A percentile compares a stretch with the other conserved stretches of the same genome.
Evolutionary conservation across 2,329 filamentous ascomycete genomes (phyloP).

Genomic region (Aspergillus flavus): DNA sequence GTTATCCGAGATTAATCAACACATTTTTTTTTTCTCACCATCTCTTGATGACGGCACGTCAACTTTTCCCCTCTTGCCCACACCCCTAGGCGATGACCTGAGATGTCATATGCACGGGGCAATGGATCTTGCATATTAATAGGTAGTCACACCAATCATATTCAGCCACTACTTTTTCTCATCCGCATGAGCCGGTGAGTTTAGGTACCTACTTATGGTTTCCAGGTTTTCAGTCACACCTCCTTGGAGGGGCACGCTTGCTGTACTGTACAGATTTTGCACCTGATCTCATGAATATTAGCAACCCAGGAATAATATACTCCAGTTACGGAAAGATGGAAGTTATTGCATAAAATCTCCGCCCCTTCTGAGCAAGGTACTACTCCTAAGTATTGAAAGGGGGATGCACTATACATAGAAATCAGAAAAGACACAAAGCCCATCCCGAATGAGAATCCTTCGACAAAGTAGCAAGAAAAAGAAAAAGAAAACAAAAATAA

Average conservation of each 20-base stretch:
- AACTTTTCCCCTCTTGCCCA: slow-evolving; percentile 10
- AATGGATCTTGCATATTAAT: slow-evolving; percentile 26
- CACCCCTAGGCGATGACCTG: slow-evolving; percentile 19
- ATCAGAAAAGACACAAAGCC: background rate
- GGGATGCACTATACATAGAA: background rate
- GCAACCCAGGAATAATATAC: background rate
- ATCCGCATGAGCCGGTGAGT: slow-evolving; percentile 10
- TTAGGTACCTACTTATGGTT: slow-evolving; percentile 3
- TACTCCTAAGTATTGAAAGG: background rate
- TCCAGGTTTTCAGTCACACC: background rate
- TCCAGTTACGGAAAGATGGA: background rate
- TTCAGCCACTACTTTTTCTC: slow-evolving; percentile 12
- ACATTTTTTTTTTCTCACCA: background rate
- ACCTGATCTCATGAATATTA: background rate
- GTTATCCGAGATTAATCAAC: background rate
- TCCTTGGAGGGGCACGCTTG: background rate
- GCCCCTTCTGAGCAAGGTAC: slow-evolving; percentile 3
- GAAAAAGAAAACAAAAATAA: background rate
- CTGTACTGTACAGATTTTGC: background rate
- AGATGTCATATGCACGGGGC: slow-evolving; percentile 39
- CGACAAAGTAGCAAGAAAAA: background rate
- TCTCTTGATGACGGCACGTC: slow-evolving; percentile 15
- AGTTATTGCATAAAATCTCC: background rate
- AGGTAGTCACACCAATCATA: slow-evolving; percentile 19
- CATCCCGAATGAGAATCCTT: background rate